Conservation (phyloP, 768 basidiomycete species). For the Asterophora parasitica region DNA sequence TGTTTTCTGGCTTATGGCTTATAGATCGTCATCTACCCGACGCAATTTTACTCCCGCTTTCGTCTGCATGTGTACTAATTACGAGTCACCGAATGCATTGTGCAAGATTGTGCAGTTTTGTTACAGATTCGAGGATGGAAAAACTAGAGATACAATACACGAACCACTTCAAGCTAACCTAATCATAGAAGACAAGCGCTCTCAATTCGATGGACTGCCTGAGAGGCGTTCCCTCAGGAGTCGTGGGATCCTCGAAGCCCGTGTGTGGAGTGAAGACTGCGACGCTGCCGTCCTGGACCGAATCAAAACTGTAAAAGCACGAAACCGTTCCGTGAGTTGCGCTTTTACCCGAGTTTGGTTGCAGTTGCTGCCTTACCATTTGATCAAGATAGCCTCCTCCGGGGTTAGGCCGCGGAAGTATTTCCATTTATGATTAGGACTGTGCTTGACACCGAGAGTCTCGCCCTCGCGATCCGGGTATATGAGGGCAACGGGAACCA, state of each 20-base stretch:
- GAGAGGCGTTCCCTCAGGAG: constrained; percentile 36
- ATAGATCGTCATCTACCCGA: not conserved
- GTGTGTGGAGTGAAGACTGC: constrained; percentile 49
- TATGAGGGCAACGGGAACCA: constrained; percentile 38
- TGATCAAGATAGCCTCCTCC: constrained; percentile 48
- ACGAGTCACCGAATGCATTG: too few species aligned
- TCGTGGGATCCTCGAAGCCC: constrained; percentile 43
- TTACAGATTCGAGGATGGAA: too few species aligned
- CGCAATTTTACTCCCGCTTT: too few species aligned
- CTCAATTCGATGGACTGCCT: constrained; percentile 51
- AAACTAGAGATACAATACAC: too few species aligned
- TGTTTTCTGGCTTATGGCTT: not conserved
- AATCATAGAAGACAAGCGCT: constrained; percentile 50
- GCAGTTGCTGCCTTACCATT: constrained; percentile 35
- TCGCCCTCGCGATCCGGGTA: constrained; percentile 51
- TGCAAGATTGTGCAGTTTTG: too few species aligned
- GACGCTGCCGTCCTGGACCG: constrained; percentile 34
- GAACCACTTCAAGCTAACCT: not conserved
- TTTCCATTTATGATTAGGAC: constrained; percentile 47
- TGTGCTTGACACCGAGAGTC: constrained; percentile 42
- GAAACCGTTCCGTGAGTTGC: not conserved
- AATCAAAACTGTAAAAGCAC: constrained; percentile 30
- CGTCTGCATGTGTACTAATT: too few species aligned
- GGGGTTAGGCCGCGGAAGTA: constrained; percentile 42
- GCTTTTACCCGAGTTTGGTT: not conserved